phyloP scores from a whole-genome alignment of 2,329 filamentous ascomycete genomes.

The Ophiostoma ips region DNA sequence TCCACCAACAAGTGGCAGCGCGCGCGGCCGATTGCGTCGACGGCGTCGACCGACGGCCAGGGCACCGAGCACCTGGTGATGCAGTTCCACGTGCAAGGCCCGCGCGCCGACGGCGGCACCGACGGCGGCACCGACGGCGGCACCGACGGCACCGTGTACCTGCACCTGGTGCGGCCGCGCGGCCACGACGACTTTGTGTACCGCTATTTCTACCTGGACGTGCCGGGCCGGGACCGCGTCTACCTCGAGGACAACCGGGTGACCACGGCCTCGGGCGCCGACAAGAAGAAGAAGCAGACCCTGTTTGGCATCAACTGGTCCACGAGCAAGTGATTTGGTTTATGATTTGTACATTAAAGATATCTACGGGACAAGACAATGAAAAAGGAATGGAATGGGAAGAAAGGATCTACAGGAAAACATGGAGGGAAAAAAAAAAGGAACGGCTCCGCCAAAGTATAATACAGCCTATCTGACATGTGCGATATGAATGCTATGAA shows the following conservation, averaged over 20 bases:
- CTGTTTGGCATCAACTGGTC: constrained; percentile 51
- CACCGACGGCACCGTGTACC: constrained; percentile 56
- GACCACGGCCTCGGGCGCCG: constrained; percentile 13
- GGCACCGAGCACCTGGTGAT: constrained; percentile 73
- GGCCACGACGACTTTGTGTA: constrained; percentile 61
- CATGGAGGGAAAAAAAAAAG: no score
- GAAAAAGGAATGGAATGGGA: neutral
- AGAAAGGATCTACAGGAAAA: no score
- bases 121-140: constrained; percentile 57
- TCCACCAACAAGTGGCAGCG: constrained; percentile 71
- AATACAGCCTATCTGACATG: no score
- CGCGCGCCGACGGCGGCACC: constrained; percentile 55
- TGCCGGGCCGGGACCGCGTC: constrained; percentile 53
- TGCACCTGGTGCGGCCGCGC: constrained; percentile 61
- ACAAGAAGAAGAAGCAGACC: constrained; percentile 32
- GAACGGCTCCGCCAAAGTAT: no score
- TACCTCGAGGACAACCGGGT: constrained; percentile 43
- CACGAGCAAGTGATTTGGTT: neutral
- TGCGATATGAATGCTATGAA: no score
- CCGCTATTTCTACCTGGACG: constrained; percentile 65
- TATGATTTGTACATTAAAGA: no score
- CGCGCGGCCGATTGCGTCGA: constrained; percentile 48
- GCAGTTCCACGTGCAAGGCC: constrained; percentile 78
- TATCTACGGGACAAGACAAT: no score
- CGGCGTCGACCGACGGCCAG: constrained; percentile 52